Evolutionary conservation across 1,139 yeast species (phyloP).

Genomic region (Taphrina wiesneri): DNA sequence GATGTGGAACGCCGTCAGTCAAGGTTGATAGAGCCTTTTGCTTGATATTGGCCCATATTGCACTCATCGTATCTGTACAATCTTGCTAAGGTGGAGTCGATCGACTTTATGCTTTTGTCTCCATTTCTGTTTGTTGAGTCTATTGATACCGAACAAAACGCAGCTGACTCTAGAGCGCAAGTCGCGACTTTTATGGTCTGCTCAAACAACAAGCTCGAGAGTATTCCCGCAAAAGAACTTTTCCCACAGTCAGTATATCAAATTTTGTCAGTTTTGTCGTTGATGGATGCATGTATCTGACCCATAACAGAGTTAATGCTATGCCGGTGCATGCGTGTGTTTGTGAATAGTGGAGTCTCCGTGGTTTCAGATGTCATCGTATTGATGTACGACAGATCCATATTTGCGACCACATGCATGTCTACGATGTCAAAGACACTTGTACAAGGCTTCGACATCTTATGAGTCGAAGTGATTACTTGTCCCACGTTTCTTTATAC

Average conservation of each 20-base stretch:
- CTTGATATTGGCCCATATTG: constrained; percentile 30
- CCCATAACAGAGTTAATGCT: too few species aligned
- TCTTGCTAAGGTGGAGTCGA: neutral
- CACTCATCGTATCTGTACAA: constrained; percentile 9
- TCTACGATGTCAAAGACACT: neutral
- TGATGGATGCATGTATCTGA: too few species aligned
- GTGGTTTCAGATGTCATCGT: neutral
- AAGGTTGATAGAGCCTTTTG: constrained; percentile 1
- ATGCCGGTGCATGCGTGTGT: too few species aligned
- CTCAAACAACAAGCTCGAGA: too few species aligned
- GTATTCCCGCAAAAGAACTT: too few species aligned
- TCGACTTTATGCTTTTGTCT: neutral
- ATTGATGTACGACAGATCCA: neutral
- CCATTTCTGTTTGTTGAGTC: neutral
- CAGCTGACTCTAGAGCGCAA: too few species aligned
- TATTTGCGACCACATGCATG: neutral
- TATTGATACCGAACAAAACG: neutral
- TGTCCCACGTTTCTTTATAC: too few species aligned
- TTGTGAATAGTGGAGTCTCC: neutral
- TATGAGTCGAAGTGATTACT: too few species aligned
- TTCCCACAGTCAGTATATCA: too few species aligned
- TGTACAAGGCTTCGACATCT: too few species aligned
- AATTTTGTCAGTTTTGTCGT: too few species aligned
- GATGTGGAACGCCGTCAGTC: constrained; percentile 14
- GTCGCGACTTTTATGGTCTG: too few species aligned